Evolutionary conservation across 2,329 filamentous ascomycete species (phyloP).

Genomic region (Beauveria varroae): DNA sequence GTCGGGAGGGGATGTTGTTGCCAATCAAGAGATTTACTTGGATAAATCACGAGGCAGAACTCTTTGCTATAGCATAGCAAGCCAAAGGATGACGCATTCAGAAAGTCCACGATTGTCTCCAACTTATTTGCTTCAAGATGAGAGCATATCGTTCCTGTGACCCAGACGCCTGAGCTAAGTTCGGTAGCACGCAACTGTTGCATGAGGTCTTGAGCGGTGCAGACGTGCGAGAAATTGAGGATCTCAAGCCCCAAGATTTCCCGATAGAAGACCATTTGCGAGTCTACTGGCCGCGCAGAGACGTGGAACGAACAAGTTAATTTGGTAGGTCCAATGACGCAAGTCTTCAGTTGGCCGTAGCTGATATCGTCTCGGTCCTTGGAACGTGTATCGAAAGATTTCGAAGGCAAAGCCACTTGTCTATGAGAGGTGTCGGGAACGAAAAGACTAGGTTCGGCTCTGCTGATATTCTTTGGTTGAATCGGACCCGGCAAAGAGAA

Average conservation of each 20-base stretch:
- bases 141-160: conserved; percentile 10
- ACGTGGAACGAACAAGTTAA: not conserved
- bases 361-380: not conserved
- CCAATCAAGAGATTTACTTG: conserved; percentile 29
- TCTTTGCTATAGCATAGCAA: conserved; percentile 24
- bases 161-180: conserved; percentile 17
- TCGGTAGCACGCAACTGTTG: conserved; percentile 13
- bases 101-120: conserved; percentile 23
- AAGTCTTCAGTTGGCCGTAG: not conserved
- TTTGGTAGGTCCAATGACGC: not conserved
- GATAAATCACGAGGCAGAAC: conserved; percentile 33
- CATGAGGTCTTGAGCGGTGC: conserved; percentile 25
- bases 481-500: not conserved
- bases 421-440: not conserved
- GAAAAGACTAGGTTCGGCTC: not conserved
- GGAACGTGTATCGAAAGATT: too few species aligned
- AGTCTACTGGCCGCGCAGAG: not conserved
- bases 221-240: conserved; percentile 28
- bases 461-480: not conserved
- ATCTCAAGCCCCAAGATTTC: conserved; percentile 18
- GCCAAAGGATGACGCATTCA: conserved; percentile 29
- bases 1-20: conserved; percentile 4
- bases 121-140: conserved; percentile 16
- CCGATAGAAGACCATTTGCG: not conserved
- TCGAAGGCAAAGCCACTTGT: not conserved